Base-by-base conservation (phyloP, 1,284 basidiomycete genomes). In the Fomitiporia mediterranea region DNA sequence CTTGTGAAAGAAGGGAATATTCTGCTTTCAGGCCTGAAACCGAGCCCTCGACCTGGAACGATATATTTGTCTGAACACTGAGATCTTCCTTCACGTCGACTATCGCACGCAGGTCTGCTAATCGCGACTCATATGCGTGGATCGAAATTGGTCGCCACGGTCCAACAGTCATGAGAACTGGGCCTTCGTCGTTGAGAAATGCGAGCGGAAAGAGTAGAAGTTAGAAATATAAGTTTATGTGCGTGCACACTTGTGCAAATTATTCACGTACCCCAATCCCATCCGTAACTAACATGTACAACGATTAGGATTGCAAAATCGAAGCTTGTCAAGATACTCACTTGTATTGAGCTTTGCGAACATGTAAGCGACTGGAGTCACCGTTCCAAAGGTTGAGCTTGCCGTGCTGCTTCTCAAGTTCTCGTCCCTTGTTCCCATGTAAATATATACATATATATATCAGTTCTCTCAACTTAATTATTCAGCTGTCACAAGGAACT, bases 321-420 rank as follows among this genome's bases (percentile, higher is more conserved):
- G 1, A 19, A 37, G 3, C 21, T 21, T 15, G 6, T 51, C 13
- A 48, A 27, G 48, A 47, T 39, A 66, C 76, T 62, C 67, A 90
- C 79, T 88, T 89, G 74, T 93, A 95, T 66, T 91, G 88, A 1
- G 92, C 91, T 70, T 94, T 94, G 51, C 93, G 82, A 42, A 94
- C 86, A 66, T 94, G 89, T 23, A 94, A 73, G 39, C 93, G 81
- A 63, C 86, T 89, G 0, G 89, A 84, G 67, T 94, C 90, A 4
- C 93, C 93, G 65, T 95, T 95, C 92, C 89, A 93, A 2, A 88
- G 72, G 1, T 76, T 69, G 35, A 80, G 67, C 66, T 84, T 87
- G 5, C 75, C 77, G 56, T 86, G 73, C 50, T 76, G 62, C 62
- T 82, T 80, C 64, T 91, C 86, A 2, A 86, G 69, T 55, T 78